Percentiles rank a stretch among this genome's conserved stretches.
Conservation (phyloP, 257 asterid genomes). For the Fraxinus pennsylvanica region DNA sequence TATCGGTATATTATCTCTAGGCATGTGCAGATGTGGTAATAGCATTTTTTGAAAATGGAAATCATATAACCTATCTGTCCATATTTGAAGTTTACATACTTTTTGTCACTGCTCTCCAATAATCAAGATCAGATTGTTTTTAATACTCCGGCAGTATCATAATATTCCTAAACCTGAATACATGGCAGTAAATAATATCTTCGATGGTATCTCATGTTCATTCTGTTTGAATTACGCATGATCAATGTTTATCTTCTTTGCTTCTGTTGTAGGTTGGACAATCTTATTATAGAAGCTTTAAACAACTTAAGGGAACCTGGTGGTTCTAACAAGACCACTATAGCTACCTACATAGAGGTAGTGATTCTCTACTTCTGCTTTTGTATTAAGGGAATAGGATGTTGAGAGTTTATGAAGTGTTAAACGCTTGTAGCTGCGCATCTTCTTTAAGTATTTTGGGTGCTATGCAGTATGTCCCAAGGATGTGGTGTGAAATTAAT, state of each 20-base stretch:
- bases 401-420: not conserved
- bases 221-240: constrained; percentile 27
- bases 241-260: constrained; percentile 26
- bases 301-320: constrained; percentile 74
- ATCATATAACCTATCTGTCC: not conserved
- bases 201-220: constrained; percentile 12
- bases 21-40: not conserved
- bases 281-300: constrained; percentile 90
- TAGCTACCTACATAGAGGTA: constrained; percentile 91
- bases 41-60: not conserved
- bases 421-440: constrained; percentile 17
- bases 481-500: not conserved
- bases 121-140: not conserved
- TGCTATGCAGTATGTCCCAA: constrained; percentile 10
- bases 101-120: not conserved
- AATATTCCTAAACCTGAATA: not conserved
- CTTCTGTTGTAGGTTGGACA: constrained; percentile 69
- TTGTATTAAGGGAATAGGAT: constrained; percentile 3
- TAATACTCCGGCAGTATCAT: not conserved
- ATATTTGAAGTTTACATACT: not conserved
- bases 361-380: constrained; percentile 15
- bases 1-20: not conserved
- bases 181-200: not conserved
- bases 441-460: constrained; percentile 6
- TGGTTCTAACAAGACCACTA: constrained; percentile 86